Base-by-base conservation (phyloP, 2,329 filamentous ascomycete genomes). In the Fusarium irregulare region DNA sequence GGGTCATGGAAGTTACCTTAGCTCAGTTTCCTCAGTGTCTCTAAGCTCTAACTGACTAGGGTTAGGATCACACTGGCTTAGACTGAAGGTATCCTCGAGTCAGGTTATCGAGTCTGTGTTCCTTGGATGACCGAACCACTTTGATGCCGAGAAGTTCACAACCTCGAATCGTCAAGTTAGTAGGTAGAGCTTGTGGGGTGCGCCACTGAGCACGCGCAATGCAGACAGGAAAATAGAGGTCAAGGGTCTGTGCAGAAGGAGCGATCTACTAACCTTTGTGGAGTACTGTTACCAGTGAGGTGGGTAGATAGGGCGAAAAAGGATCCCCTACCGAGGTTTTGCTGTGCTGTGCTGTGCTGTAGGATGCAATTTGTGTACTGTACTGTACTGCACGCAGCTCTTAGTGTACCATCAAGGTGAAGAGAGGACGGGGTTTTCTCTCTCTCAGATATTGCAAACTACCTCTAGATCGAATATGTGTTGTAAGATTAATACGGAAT, bases 141-240 rank as follows among this genome's bases (percentile, higher is more conserved):
- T 62, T 64, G 58, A 56, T 30, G 42, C 14, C 18, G 50, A 41
- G 32, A 57, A 41, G 44, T 40, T 28, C 54, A 49, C 34, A 65
- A 54, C 30, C 34, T 54, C 41, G 13, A 53, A 53, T 53, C 25
- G 23, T 37, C 18, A 37, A 37, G 34, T 37, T 37, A 37, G 34
- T 37, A 37, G 10, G 49, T 57, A 51, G 53, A 66, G 56, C 37
- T 47, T 68, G 62, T 69, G 66, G 71, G 61, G 63, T 66, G 64
- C 70, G 64, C 72, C 70, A 74, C 72, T 68, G 69, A 67, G 70
- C 66, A 64, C 61, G 56, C 66, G 64, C 53, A 70, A 63, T 44
- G 57, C 62, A 55, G 56, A 64, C 44, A 72, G 66, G 34, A 53
- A 37, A 64, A 53, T 49, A 60, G 47, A 60, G 46, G 45, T 20